Evolutionary conservation across 768 basidiomycete species (phyloP).

Genomic region (Tulasnella calospora): DNA sequence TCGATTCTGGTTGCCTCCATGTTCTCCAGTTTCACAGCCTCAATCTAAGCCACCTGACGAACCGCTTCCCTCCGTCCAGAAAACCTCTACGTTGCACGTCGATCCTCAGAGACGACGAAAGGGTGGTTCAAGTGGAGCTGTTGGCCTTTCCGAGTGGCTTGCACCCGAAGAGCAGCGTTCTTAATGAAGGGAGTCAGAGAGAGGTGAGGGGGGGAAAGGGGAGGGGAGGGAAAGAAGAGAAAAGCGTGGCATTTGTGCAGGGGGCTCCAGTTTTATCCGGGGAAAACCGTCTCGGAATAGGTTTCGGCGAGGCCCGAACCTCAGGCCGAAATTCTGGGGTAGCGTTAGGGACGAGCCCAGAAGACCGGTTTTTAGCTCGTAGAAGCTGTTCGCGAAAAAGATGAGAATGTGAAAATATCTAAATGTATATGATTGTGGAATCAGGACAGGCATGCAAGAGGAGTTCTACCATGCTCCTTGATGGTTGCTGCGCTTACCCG

Average conservation of each 20-base stretch:
- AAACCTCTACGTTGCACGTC: not conserved
- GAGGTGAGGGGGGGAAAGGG: not conserved
- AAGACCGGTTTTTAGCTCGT: slow-evolving; percentile 2
- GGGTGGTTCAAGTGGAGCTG: not conserved
- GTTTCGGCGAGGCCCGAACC: slow-evolving; percentile 9
- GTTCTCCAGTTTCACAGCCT: not conserved
- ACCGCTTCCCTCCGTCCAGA: not conserved
- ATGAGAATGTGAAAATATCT: slow-evolving; percentile 1
- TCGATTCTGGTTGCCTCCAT: not conserved
- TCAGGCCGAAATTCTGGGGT: not conserved
- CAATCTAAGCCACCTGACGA: not conserved
- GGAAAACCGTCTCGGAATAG: slow-evolving; percentile 4
- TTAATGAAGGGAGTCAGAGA: not conserved
- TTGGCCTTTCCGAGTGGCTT: not conserved
- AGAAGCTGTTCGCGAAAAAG: not conserved
- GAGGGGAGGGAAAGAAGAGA: not conserved
- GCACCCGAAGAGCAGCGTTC: not conserved
- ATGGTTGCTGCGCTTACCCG: slow-evolving; percentile 1
- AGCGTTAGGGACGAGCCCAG: not conserved
- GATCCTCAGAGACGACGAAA: not conserved
- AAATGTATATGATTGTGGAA: not conserved
- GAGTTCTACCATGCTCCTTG: not conserved
- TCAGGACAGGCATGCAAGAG: not conserved
- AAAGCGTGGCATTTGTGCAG: not conserved
- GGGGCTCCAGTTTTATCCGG: slow-evolving; percentile 9